Evolutionary conservation across 2,329 filamentous ascomycete genomes (phyloP).

Genomic region (Chaetothyriales sp.): DNA sequence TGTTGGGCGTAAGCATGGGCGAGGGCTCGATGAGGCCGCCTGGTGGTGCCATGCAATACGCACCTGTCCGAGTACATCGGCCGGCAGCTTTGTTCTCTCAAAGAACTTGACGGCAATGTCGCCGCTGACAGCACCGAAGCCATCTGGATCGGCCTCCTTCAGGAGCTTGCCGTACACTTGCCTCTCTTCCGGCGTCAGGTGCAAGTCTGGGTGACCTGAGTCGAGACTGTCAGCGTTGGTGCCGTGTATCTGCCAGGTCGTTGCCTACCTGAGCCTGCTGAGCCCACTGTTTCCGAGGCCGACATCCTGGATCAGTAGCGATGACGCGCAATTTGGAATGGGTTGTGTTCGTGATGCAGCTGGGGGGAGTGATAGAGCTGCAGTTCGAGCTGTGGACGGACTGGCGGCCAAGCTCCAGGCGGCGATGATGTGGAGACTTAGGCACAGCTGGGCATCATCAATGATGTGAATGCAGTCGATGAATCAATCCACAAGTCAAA

Average conservation of each 20-base stretch:
- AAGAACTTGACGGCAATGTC: slow-evolving; percentile 96
- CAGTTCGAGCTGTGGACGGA: background rate
- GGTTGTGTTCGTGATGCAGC: no score
- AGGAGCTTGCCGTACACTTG: slow-evolving; percentile 87
- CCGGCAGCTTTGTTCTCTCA: slow-evolving; percentile 81
- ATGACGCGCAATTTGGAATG: no score
- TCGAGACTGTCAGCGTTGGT: slow-evolving; percentile 8
- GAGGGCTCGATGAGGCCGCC: background rate
- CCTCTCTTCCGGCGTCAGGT: slow-evolving; percentile 83
- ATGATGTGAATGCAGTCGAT: background rate
- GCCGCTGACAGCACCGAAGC: slow-evolving; percentile 83
- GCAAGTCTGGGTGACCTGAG: slow-evolving; percentile 49
- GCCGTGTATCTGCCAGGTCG: background rate
- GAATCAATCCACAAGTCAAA: background rate
- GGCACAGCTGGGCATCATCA: background rate
- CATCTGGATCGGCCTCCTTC: slow-evolving; percentile 79
- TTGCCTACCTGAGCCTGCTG: slow-evolving; percentile 13
- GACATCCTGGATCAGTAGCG: background rate
- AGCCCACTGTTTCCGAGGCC: slow-evolving; percentile 11
- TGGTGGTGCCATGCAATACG: slow-evolving; percentile 18
- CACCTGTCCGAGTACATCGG: slow-evolving; percentile 75
- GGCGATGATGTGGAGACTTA: background rate
- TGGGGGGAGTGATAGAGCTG: background rate
- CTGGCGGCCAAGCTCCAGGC: background rate
- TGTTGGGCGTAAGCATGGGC: slow-evolving; percentile 28